These are phyloP conservation scores for Metschnikowia hibisci DNA, from an alignment of 805 yeast genomes.

Conservation along the genomic window DNA sequence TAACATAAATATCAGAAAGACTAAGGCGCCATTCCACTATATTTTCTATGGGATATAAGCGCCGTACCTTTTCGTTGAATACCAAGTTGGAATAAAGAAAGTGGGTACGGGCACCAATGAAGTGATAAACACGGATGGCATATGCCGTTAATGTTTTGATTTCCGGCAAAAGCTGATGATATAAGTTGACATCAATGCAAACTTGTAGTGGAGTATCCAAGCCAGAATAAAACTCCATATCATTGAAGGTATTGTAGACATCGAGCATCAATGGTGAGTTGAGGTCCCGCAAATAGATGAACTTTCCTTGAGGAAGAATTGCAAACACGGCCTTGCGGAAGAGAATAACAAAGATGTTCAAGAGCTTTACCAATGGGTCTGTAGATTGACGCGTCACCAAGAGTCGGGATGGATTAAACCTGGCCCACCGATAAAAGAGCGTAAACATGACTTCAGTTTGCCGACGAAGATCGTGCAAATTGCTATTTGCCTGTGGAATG, in stretches of 20 bases:
- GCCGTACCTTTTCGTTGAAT: conserved; percentile 20
- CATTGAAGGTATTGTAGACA: conserved; percentile 24
- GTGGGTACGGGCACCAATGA: conserved; percentile 26
- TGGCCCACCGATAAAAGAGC: conserved; percentile 35
- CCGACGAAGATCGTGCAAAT: conserved; percentile 22
- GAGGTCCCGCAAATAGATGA: conserved; percentile 37
- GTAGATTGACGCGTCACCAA: conserved; percentile 20
- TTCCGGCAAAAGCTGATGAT: conserved; percentile 12
- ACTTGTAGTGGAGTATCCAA: conserved; percentile 17
- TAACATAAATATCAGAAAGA: conserved; percentile 23
- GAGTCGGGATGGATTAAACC: conserved; percentile 30
- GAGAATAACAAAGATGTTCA: conserved; percentile 31
- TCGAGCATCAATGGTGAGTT: conserved; percentile 40
- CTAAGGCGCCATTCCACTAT: conserved; percentile 25
- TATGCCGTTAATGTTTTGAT: conserved; percentile 26
- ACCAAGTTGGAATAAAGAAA: conserved; percentile 30
- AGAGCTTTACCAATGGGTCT: conserved; percentile 30
- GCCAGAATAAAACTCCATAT: conserved; percentile 22
- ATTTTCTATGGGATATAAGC: conserved; percentile 23
- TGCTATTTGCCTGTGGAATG: conserved; percentile 24
- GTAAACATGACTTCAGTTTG: conserved; percentile 34
- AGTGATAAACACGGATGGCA: conserved; percentile 29
- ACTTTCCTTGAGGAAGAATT: conserved; percentile 38
- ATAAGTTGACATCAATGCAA: conserved; percentile 15
- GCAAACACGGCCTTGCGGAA: conserved; percentile 34